phyloP scores from a whole-genome alignment of 345 rosid species.

The Pistacia atlantica region DNA sequence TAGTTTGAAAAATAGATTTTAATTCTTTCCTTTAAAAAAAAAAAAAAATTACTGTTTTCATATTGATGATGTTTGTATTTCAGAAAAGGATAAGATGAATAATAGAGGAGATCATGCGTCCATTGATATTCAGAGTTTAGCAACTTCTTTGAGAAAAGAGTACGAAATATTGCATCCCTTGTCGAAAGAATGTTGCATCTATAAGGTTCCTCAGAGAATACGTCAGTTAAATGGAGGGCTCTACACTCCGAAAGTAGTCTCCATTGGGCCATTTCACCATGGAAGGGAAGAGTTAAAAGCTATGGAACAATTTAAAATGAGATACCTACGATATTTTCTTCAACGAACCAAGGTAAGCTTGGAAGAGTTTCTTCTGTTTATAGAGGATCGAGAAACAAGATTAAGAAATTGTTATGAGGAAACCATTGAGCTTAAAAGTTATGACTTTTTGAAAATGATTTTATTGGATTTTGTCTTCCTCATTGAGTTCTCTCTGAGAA shows the following conservation, averaged over 20 bases:
- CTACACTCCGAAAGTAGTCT: constrained; percentile 5
- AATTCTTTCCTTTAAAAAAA: no score
- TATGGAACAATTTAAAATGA: constrained; percentile 26
- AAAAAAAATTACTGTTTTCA: no score
- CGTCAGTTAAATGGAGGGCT: no score
- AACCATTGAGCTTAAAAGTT: not conserved
- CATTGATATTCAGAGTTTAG: not conserved
- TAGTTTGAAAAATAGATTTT: no score
- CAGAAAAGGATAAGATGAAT: not conserved
- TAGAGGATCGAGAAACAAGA: not conserved
- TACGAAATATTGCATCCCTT: not conserved
- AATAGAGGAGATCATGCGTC: not conserved
- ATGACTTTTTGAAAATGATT: constrained; percentile 23
- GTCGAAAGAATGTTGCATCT: not conserved
- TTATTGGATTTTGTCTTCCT: constrained; percentile 24
- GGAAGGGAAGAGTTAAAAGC: not conserved
- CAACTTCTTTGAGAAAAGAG: not conserved
- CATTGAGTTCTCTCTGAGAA: constrained; percentile 13
- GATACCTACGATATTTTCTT: constrained; percentile 20
- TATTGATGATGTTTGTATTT: no score
- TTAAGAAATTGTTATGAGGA: constrained; percentile 13
- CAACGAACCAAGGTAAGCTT: not conserved
- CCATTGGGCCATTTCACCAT: constrained; percentile 26
- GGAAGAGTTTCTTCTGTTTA: not conserved
- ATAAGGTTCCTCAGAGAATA: not conserved